These are phyloP conservation scores for Yamadazyma diospyri DNA, from an alignment of 1,139 yeast species.

Conservation along the genomic window DNA sequence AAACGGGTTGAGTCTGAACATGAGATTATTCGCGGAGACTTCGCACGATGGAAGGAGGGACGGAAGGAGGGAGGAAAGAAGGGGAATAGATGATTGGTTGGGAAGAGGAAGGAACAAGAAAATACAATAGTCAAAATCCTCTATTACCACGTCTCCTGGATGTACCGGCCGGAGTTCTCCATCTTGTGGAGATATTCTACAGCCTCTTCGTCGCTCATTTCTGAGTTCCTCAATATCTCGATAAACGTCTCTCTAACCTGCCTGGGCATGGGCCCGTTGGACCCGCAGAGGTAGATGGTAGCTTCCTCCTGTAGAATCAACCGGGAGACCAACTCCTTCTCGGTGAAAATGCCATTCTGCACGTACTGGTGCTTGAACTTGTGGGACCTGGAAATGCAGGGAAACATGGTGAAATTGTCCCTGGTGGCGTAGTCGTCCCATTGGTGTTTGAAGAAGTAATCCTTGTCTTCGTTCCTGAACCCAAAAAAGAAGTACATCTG, in stretches of 20 bases:
- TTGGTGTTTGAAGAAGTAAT: conserved; percentile 58
- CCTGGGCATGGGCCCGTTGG: conserved; percentile 92
- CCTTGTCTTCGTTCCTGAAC: conserved; percentile 63
- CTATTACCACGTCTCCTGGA: conserved; percentile 94
- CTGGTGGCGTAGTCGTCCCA: conserved; percentile 40
- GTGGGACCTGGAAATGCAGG: conserved; percentile 63
- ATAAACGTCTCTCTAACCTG: conserved; percentile 77
- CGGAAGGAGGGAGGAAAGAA: too few species aligned
- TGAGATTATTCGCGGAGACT: conserved; percentile 2
- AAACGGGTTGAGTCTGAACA: background rate
- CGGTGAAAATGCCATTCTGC: conserved; percentile 61
- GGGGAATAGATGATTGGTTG: too few species aligned
- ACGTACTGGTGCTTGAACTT: conserved; percentile 53
- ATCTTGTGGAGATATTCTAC: conserved; percentile 48
- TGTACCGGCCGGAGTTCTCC: conserved; percentile 67
- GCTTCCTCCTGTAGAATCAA: conserved; percentile 55
- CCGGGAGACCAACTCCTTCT: conserved; percentile 46
- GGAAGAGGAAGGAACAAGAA: too few species aligned
- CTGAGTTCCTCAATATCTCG: conserved; percentile 51
- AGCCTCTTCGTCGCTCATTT: conserved; percentile 44
- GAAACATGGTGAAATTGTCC: conserved; percentile 32
- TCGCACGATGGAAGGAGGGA: too few species aligned
- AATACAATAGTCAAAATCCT: too few species aligned
- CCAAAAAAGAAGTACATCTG: conserved; percentile 66
- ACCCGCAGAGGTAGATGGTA: conserved; percentile 77